phyloP scores from a whole-genome alignment of 768 basidiomycete species.

The Rhodotorula graminis region DNA sequence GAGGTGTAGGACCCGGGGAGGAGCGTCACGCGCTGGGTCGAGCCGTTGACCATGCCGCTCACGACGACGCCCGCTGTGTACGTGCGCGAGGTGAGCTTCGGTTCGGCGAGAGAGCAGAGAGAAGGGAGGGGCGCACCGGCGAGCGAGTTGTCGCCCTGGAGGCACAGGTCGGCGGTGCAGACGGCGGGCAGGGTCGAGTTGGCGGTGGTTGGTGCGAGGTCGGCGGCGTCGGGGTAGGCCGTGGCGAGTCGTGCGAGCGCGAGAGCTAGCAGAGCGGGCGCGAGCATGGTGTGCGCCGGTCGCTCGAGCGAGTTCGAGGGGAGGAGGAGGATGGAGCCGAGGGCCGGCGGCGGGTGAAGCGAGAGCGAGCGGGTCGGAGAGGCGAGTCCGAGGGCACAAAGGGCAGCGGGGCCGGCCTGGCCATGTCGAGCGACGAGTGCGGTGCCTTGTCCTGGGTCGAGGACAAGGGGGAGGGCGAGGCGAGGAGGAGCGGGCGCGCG shows the following conservation, averaged over 20 bases:
- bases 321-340: background rate
- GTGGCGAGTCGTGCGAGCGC: background rate
- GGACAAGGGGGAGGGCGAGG: background rate
- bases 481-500: background rate
- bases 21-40: constrained; percentile 21
- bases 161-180: constrained; percentile 31
- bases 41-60: constrained; percentile 3
- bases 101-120: too few relatives aligned
- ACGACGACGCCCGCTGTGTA: constrained; percentile 22
- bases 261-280: background rate
- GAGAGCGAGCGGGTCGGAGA: too few relatives aligned
- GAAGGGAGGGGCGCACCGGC: constrained; percentile 8
- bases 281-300: background rate
- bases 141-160: constrained; percentile 27
- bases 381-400: background rate
- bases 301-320: background rate
- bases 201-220: background rate
- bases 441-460: background rate
- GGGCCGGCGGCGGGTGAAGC: background rate
- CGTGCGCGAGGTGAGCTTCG: background rate
- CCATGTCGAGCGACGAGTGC: background rate
- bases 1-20: constrained; percentile 37
- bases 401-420: background rate
- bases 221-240: background rate
- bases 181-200: constrained; percentile 18